Conservation (phyloP, 768 basidiomycete species). For the Psilocybe sp. region DNA sequence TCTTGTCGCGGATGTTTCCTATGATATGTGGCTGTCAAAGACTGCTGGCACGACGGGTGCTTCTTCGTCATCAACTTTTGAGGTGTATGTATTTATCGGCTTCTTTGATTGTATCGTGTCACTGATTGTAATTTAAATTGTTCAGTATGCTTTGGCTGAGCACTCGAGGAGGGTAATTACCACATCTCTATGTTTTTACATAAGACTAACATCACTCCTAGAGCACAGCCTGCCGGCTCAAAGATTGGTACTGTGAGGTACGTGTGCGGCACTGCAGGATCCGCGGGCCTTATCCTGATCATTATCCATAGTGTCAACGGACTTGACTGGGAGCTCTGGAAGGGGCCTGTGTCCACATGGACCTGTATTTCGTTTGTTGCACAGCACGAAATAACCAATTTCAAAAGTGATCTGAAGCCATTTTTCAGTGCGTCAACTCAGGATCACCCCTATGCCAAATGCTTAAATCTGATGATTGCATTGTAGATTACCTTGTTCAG, state of each 20-base stretch:
- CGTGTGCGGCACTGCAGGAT: not conserved
- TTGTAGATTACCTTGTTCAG: constrained; percentile 23
- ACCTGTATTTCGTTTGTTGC: constrained; percentile 32
- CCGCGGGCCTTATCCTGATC: not conserved
- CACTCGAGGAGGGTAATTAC: constrained; percentile 27
- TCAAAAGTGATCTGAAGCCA: constrained; percentile 29
- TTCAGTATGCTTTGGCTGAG: constrained; percentile 34
- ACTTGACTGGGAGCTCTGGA: constrained; percentile 28
- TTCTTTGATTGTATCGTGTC: not conserved
- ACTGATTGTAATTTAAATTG: not conserved
- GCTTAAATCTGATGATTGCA: not conserved
- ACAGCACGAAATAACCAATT: constrained; percentile 30
- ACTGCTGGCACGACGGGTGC: constrained; percentile 23
- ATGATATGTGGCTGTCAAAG: constrained; percentile 32
- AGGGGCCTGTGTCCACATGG: constrained; percentile 30
- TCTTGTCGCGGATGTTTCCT: constrained; percentile 33
- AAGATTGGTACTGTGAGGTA: constrained; percentile 28
- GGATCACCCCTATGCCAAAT: not conserved
- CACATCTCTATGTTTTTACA: not conserved
- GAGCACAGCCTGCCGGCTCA: constrained; percentile 29
- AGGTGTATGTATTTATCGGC: constrained; percentile 19
- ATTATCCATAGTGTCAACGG: constrained; percentile 14
- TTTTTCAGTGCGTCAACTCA: constrained; percentile 26
- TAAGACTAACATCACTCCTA: too few relatives aligned
- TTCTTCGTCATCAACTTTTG: constrained; percentile 26